These are phyloP conservation scores for Friedmanniomyces simplex DNA, from an alignment of 495 filamentous ascomycete species.

Conservation along the genomic window DNA sequence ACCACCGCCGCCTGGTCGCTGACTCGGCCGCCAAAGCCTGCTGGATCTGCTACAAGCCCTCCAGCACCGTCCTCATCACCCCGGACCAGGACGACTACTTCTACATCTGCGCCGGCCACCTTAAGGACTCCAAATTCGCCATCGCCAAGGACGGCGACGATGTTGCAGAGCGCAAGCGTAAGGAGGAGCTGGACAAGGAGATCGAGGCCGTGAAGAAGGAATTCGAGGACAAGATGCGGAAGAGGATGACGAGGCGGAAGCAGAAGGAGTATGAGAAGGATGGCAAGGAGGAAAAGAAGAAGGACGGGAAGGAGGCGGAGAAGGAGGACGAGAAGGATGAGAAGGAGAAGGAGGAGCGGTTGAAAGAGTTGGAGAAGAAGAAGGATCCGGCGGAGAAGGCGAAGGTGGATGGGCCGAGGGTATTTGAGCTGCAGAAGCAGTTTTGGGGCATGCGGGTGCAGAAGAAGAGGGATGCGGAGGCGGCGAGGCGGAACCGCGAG, in stretches of 20 bases:
- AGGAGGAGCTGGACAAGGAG: conserved; percentile 34
- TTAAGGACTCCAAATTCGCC: conserved; percentile 76
- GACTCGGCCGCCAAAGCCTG: conserved; percentile 74
- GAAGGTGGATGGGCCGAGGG: conserved; percentile 43
- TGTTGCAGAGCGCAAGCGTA: conserved; percentile 45
- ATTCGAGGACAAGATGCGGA: conserved; percentile 72
- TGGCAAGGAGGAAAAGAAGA: conserved; percentile 25
- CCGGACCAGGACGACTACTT: conserved; percentile 96
- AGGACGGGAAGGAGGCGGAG: conserved; percentile 19
- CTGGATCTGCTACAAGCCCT: conserved; percentile 83
- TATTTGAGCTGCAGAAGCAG: conserved; percentile 76
- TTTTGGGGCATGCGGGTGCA: conserved; percentile 82
- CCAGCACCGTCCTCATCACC: conserved; percentile 76
- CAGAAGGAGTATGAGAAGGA: conserved; percentile 33
- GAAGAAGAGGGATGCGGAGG: conserved; percentile 63
- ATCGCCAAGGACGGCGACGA: conserved; percentile 67
- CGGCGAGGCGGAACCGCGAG: conserved; percentile 72
- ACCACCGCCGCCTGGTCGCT: conserved; percentile 79
- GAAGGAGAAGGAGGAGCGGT: conserved; percentile 43
- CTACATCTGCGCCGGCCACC: conserved; percentile 74
- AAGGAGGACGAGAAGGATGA: conserved; percentile 35
- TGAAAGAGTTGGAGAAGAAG: conserved; percentile 25
- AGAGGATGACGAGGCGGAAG: conserved; percentile 50
- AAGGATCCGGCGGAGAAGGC: conserved; percentile 25
- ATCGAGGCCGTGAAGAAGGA: conserved; percentile 64